phyloP scores from a whole-genome alignment of 805 yeast species.

The Lipomyces chichibuensis region DNA sequence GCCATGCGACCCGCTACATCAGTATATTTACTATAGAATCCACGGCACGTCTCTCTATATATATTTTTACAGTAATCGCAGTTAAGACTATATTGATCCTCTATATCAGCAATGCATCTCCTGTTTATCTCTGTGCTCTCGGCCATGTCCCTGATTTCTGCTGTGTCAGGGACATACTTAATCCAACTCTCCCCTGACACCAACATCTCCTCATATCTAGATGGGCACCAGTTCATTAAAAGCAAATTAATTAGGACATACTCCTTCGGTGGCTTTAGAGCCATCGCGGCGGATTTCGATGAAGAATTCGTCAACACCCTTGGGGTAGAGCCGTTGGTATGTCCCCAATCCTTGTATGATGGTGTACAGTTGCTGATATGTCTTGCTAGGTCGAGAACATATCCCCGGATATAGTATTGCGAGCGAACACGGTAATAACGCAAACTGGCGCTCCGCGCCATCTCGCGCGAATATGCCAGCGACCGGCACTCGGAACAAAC shows the following conservation, averaged over 20 bases:
- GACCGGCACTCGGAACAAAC: conserved; percentile 43
- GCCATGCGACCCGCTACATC: neutral
- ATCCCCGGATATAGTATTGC: conserved; percentile 65
- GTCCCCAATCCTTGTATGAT: conserved; percentile 5
- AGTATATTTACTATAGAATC: neutral
- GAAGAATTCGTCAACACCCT: conserved; percentile 51
- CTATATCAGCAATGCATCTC: neutral
- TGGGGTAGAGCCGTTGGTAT: conserved; percentile 57
- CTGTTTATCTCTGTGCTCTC: neutral
- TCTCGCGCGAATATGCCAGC: conserved; percentile 42
- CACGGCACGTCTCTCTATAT: neutral
- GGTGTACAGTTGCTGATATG: neutral
- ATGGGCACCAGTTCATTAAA: conserved; percentile 51
- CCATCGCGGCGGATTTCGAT: conserved; percentile 66
- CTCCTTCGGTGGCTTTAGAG: conserved; percentile 72
- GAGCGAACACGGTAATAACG: conserved; percentile 50
- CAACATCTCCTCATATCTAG: conserved; percentile 36
- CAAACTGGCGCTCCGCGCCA: conserved; percentile 60
- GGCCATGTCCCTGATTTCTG: conserved; percentile 16
- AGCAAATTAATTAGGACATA: conserved; percentile 55
- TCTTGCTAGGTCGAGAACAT: conserved; percentile 57
- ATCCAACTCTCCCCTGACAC: conserved; percentile 38
- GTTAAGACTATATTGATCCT: neutral
- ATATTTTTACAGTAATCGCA: neutral
- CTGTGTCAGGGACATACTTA: conserved; percentile 38